Conservation (phyloP, 768 basidiomycete genomes). For the Obba rivulosa region DNA sequence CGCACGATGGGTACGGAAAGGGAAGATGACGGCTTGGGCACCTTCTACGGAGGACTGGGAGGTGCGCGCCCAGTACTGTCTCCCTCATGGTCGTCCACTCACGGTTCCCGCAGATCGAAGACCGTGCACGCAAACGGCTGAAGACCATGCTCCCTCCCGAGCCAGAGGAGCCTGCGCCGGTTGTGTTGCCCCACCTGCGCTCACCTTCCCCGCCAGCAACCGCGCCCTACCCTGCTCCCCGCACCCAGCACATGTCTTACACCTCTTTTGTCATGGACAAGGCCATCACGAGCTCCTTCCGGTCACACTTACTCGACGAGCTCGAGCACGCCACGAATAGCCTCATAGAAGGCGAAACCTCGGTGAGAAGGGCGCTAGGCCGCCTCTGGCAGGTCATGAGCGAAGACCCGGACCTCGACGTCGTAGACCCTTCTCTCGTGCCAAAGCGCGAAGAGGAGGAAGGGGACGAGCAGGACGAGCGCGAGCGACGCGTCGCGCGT, state of each 20-base stretch:
- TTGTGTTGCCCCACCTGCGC: slow-evolving; percentile 67
- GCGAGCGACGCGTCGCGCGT: slow-evolving; percentile 42
- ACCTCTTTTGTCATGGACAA: slow-evolving; percentile 85
- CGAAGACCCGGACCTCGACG: slow-evolving; percentile 51
- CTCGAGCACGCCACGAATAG: slow-evolving; percentile 78
- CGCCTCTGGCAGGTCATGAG: slow-evolving; percentile 77
- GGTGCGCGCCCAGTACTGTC: slow-evolving; percentile 35
- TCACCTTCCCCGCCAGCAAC: slow-evolving; percentile 75
- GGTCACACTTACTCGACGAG: slow-evolving; percentile 71
- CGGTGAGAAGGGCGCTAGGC: slow-evolving; percentile 68
- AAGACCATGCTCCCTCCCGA: slow-evolving; percentile 59
- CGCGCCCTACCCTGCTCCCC: slow-evolving; percentile 70
- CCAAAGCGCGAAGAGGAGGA: slow-evolving; percentile 68
- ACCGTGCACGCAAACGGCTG: slow-evolving; percentile 77
- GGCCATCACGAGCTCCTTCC: slow-evolving; percentile 78
- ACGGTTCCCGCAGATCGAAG: slow-evolving; percentile 54
- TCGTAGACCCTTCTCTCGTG: slow-evolving; percentile 37
- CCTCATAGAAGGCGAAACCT: slow-evolving; percentile 78
- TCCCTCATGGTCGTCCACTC: slow-evolving; percentile 8
- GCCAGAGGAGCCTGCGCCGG: slow-evolving; percentile 66
- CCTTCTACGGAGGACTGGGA: slow-evolving; percentile 84
- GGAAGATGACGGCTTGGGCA: slow-evolving; percentile 82
- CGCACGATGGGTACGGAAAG: slow-evolving; percentile 77
- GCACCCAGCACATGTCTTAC: slow-evolving; percentile 65
- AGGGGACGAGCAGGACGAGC: slow-evolving; percentile 30